Base-by-base conservation (phyloP, 768 basidiomycete species). In the Psilocybe tampanensis region DNA sequence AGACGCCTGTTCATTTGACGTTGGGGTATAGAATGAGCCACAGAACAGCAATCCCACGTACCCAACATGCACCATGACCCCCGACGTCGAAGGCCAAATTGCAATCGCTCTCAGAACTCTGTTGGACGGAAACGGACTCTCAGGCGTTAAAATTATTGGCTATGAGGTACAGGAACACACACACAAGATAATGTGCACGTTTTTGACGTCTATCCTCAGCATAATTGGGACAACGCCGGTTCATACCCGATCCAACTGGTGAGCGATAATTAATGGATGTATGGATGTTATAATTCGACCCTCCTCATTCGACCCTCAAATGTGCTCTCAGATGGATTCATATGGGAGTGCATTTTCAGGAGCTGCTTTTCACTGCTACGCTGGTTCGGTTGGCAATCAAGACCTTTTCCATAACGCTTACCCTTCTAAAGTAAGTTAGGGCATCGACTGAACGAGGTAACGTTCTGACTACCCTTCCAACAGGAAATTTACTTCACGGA, bases 311-410 rank as follows among this genome's bases (percentile, higher is more conserved):
- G 26, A 21, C 43, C 47, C 12, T 43, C 3, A 55, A 2, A 19
- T n/a, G 19, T 7, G 4, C 13, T 19, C 52, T 19, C 9, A 73
- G 81, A 85, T 89, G 82, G 76, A 86, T 65, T 74, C 80, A 44
- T 82, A 81, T 5, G 74, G 72, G 2, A 78, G 70, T 57, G 76
- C 84, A 0, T 88, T 88, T 55, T 75, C 79, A 15, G 89, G 89
- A 3, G 87, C 85, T 12, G 73, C 85, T 0, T 91, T 90, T 66
- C 89, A 92, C 66, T 90, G 90, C 63, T 90, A 92, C 55, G 73
- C 69, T 8, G 89, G 88, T 1, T 70, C 65, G 22, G 82, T 83
- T 36, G 68, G 64, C 1, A 66, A 84, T 3, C 88, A 90, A 67
- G 77, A 80, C 42, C 64, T 67, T 1, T 90, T 89, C 71, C 80